A percentile compares a stretch with the other conserved stretches of the same genome.
Conservation (phyloP, 176 grass and related monocot species). For the barley (Hordeum vulgare) region MorexV3_pseudomolecules_assembly NC_058524.1:119624644-119625143, state of each 20-base stretch:
- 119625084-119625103: too few species aligned
- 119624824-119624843: neutral
- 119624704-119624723: neutral
- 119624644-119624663: slow-evolving; percentile 28
- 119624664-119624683: slow-evolving; percentile 17
- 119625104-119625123: too few species aligned
- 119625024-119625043: too few species aligned
- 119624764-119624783: neutral
- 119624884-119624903: neutral
- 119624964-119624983: too few species aligned
- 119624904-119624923: too few species aligned
- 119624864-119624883: neutral
- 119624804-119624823: neutral
- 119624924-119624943: too few species aligned
- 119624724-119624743: neutral
- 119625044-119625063: too few species aligned
- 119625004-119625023: too few species aligned
- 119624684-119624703: neutral
- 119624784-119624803: neutral
- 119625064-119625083: too few species aligned
- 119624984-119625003: too few species aligned
- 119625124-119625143: too few species aligned
- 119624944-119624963: too few species aligned
- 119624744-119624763: slow-evolving; percentile 16
- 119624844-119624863: neutral